phyloP scores from a whole-genome alignment of 768 basidiomycete species.

The Cantharellus anzutake region DNA sequence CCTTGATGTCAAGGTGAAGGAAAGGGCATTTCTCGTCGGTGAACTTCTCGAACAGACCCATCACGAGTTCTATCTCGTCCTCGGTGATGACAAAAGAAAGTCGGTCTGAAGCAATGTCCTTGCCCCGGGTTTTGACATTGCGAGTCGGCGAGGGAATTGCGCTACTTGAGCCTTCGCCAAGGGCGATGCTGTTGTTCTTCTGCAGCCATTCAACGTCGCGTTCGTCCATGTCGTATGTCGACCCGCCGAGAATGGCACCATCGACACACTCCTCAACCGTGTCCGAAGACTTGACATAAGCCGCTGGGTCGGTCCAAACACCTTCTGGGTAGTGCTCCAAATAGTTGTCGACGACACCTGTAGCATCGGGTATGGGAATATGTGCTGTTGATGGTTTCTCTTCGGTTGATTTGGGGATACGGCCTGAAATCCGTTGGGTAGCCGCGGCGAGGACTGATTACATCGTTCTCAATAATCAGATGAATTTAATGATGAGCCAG shows the following conservation, averaged over 20 bases:
- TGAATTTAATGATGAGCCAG: background rate
- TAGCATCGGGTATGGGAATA: slow-evolving; percentile 89
- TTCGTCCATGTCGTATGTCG: slow-evolving; percentile 90
- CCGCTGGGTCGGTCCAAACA: slow-evolving; percentile 56
- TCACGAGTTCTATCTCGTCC: slow-evolving; percentile 87
- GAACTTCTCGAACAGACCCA: slow-evolving; percentile 84
- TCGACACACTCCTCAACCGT: slow-evolving; percentile 61
- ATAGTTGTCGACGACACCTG: slow-evolving; percentile 61
- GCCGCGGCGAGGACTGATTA: slow-evolving; percentile 39
- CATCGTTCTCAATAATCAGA: background rate
- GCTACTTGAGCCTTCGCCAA: slow-evolving; percentile 63
- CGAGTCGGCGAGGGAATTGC: slow-evolving; percentile 38
- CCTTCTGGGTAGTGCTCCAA: slow-evolving; percentile 49
- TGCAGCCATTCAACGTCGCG: slow-evolving; percentile 90
- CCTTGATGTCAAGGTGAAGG: slow-evolving; percentile 39
- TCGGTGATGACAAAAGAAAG: slow-evolving; percentile 44
- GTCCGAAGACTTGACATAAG: slow-evolving; percentile 66
- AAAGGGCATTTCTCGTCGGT: slow-evolving; percentile 81
- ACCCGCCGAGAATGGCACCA: slow-evolving; percentile 47
- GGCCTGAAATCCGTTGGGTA: slow-evolving; percentile 20
- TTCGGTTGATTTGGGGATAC: slow-evolving; percentile 10
- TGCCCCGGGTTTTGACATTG: slow-evolving; percentile 68
- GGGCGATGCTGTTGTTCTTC: slow-evolving; percentile 71
- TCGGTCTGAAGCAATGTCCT: slow-evolving; percentile 32
- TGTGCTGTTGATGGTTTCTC: slow-evolving; percentile 34